Conservation (phyloP, 768 basidiomycete genomes). For the Holtermanniella nyarrowii region DNA sequence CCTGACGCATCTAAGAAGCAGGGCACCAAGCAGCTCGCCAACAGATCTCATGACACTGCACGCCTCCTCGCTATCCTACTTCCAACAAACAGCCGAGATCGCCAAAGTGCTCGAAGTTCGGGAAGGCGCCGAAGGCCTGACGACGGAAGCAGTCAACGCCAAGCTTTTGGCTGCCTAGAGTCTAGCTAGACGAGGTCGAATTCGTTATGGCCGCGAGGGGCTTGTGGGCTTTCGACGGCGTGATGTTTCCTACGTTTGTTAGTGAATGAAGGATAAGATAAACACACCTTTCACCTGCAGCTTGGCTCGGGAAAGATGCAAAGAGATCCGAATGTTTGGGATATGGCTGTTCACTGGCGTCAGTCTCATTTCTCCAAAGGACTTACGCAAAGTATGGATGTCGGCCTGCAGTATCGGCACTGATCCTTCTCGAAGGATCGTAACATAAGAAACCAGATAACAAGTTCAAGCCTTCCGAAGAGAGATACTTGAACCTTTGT, state of each 20-base stretch:
- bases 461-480: conserved; percentile 72
- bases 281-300: conserved; percentile 82
- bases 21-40: conserved; percentile 66
- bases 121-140: conserved; percentile 72
- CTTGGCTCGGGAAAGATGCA: conserved; percentile 87
- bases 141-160: conserved; percentile 58
- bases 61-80: conserved; percentile 64
- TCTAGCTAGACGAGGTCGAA: not conserved
- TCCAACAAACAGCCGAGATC: conserved; percentile 56
- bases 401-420: conserved; percentile 76
- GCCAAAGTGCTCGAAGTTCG: conserved; percentile 58
- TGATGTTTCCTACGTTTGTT: conserved; percentile 15
- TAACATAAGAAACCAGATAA: conserved; percentile 73
- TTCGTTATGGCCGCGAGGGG: conserved; percentile 10
- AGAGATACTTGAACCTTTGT: conserved; percentile 75
- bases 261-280: not conserved
- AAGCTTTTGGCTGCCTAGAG: conserved; percentile 43
- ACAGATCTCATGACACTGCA: conserved; percentile 67
- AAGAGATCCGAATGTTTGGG: conserved; percentile 96
- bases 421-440: conserved; percentile 75
- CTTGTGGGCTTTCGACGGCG: conserved; percentile 22
- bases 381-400: conserved; percentile 86
- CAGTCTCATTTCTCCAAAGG: not conserved
- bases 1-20: conserved; percentile 3
- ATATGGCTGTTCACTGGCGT: conserved; percentile 64